Evolutionary conservation across 352 stramenopile genomes (phyloP).

Genomic region (Phytophthora melonis): DNA sequence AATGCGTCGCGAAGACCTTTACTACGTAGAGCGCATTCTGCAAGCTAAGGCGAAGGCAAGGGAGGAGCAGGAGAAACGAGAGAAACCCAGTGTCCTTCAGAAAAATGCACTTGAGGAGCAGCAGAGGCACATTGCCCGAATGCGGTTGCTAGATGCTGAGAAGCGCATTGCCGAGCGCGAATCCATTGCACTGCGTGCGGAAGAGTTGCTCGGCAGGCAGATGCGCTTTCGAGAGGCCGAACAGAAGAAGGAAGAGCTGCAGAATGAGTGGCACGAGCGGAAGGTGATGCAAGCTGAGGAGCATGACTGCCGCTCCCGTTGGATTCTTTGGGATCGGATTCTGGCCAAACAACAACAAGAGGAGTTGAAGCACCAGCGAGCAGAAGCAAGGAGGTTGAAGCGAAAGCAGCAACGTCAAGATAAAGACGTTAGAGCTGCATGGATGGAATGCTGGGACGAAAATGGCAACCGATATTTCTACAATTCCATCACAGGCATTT

Average conservation of each 20-base stretch:
- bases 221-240: constrained; percentile 49
- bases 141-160: constrained; percentile 55
- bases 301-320: constrained; percentile 40
- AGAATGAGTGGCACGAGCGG: constrained; percentile 50
- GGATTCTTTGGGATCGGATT: constrained; percentile 43
- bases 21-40: constrained; percentile 61
- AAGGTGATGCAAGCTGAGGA: constrained; percentile 64
- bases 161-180: constrained; percentile 43
- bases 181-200: constrained; percentile 45
- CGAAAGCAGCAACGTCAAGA: constrained; percentile 48
- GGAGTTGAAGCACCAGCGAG: constrained; percentile 44
- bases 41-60: constrained; percentile 42
- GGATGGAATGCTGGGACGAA: constrained; percentile 60
- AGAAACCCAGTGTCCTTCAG: constrained; percentile 1
- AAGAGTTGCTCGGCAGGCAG: constrained; percentile 64
- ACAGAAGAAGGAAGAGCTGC: constrained; percentile 32
- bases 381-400: constrained; percentile 42
- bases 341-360: constrained; percentile 34
- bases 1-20: constrained; percentile 67
- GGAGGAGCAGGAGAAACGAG: constrained; percentile 29
- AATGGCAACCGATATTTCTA: constrained; percentile 71
- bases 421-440: constrained; percentile 42
- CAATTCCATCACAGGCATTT: constrained; percentile 58
- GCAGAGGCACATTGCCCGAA: constrained; percentile 53
- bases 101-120: constrained; percentile 56